These are phyloP conservation scores for Sporothrix curviconia DNA, from an alignment of 2,329 filamentous ascomycete genomes.

Conservation along the genomic window DNA sequence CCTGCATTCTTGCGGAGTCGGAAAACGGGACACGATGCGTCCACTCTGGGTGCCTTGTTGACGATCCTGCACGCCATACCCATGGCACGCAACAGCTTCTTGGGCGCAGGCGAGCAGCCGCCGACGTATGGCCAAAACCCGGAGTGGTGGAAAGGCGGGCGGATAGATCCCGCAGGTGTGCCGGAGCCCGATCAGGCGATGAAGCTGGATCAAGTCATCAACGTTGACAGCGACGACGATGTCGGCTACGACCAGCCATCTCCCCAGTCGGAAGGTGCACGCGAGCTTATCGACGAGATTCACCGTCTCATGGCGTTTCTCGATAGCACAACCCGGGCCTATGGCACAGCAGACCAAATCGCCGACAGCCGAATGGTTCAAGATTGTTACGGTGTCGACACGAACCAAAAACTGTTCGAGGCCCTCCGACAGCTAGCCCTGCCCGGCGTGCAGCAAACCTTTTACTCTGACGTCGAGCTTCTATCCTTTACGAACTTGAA, in stretches of 20 bases:
- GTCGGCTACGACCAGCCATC: neutral
- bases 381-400: conserved; percentile 22
- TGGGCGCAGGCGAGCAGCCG: conserved; percentile 36
- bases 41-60: conserved; percentile 47
- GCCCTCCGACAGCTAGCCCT: conserved; percentile 26
- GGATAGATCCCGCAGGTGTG: conserved; percentile 25
- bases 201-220: neutral
- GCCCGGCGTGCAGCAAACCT: neutral
- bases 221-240: neutral
- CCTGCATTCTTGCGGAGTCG: conserved; percentile 48
- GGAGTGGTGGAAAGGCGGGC: conserved; percentile 55
- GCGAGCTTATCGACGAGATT: conserved; percentile 46
- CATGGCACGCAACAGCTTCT: conserved; percentile 48
- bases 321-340: conserved; percentile 53
- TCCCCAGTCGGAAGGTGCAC: conserved; percentile 17
- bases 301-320: conserved; percentile 59
- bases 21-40: conserved; percentile 25
- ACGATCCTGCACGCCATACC: conserved; percentile 57
- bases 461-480: conserved; percentile 11
- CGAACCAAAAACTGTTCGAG: conserved; percentile 40
- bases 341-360: conserved; percentile 44
- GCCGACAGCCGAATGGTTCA: neutral
- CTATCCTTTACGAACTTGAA: neutral
- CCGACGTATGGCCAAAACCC: conserved; percentile 47
- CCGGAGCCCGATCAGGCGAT: conserved; percentile 19